phyloP scores from a whole-genome alignment of 805 yeast species.

The Candida fluviatilis region DNA sequence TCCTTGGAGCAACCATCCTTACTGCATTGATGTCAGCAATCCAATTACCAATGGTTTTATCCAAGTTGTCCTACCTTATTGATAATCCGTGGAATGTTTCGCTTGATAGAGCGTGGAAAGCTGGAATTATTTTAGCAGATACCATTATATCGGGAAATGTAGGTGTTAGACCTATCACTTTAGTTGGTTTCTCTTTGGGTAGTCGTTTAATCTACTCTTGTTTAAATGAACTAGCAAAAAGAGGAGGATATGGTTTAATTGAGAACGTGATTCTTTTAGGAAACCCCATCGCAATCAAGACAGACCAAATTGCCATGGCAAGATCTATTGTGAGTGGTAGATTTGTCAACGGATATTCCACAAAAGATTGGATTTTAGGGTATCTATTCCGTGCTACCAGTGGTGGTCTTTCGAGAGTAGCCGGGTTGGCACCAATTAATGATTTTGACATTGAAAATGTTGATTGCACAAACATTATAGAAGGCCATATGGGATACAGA shows the following conservation, averaged over 20 bases:
- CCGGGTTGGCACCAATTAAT: constrained; percentile 74
- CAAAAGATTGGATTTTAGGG: constrained; percentile 94
- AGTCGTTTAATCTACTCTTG: constrained; percentile 91
- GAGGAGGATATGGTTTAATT: constrained; percentile 82
- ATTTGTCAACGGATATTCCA: constrained; percentile 85
- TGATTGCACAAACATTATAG: constrained; percentile 82
- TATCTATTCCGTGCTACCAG: constrained; percentile 92
- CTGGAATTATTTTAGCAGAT: constrained; percentile 88
- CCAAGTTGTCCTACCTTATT: constrained; percentile 81
- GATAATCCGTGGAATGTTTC: constrained; percentile 99
- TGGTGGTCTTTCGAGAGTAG: constrained; percentile 89
- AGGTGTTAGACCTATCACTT: constrained; percentile 88
- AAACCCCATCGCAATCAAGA: constrained; percentile 75
- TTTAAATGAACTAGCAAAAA: constrained; percentile 74
- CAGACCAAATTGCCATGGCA: constrained; percentile 73
- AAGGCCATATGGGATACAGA: constrained; percentile 98
- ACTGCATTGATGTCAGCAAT: constrained; percentile 90
- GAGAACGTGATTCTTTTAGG: constrained; percentile 89
- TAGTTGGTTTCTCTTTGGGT: constrained; percentile 92
- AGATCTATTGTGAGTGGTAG: constrained; percentile 85
- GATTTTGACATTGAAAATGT: constrained; percentile 65
- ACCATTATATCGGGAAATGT: constrained; percentile 80
- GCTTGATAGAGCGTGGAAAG: constrained; percentile 94
- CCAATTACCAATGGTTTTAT: constrained; percentile 86
- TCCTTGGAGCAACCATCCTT: constrained; percentile 84